Evolutionary conservation across 75 land plant species (phyloP), one percentile per base, ranked within the genome.

Genomic region (Larix kaempferi): DNA sequence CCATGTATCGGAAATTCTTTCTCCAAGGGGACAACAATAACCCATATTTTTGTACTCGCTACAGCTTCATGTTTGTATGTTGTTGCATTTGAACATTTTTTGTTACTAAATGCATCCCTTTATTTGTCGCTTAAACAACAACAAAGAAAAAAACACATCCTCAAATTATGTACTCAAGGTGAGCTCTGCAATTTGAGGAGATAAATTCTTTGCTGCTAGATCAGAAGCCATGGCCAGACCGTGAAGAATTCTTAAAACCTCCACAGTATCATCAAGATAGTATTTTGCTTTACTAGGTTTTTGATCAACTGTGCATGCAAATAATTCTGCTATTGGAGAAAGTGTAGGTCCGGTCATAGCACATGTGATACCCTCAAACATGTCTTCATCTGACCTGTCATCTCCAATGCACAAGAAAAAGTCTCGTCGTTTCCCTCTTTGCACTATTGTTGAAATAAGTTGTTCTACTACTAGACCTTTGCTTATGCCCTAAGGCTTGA

Each of bases 401-500:
- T 88, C 92, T 15, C 92, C 92, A 26, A 90, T 82, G 74, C 92
- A 90, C 63, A 90, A 76, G 67, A 90, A 81, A 81, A 90, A 90
- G 29, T 90, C 92, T 0, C 86, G 89, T 5, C 59, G 37, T 74
- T 64, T 81, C 26, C 73, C 86, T 74, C 62, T 77, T 25, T 80
- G 84, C 74, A 65, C 78, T 89, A 88, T 84, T 16, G 76, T 78
- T 26, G 81, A 56, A 22, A 88, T 81, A 17, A 87, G 77, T 6
- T 79, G 78, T 35, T 85, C 80, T 0, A 85, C 89, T 22, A 90
- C 88, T 58, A 85, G 74, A 11, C 92, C 92, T 77, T 90, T 90
- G 85, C 87, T 90, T 22, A 90, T 86, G 52, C 92, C 92, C 92
- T 88, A 90, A 29, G 90, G 90, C 81, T 91, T 91, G 57, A 91